Conservation (phyloP, 805 yeast genomes). For the Saccharomycopsis fermentans region DNA sequence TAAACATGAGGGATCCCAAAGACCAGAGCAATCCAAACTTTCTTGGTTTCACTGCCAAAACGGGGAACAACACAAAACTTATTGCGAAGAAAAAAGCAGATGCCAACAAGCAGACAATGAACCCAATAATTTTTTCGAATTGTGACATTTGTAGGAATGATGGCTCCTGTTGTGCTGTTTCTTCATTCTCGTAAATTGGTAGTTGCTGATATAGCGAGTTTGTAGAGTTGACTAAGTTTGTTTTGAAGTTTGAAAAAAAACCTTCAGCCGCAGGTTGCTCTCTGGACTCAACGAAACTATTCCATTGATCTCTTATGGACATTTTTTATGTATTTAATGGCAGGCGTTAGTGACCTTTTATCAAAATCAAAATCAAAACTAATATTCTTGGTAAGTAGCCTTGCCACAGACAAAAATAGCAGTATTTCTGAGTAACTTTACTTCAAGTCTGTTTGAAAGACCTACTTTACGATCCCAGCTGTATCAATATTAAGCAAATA, state of each 20-base stretch:
- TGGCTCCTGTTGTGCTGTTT: constrained; percentile 53
- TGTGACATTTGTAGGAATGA: constrained; percentile 63
- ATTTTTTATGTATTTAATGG: not conserved
- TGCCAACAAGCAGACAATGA: constrained; percentile 66
- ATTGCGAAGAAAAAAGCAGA: constrained; percentile 70
- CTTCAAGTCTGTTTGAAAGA: too few relatives aligned
- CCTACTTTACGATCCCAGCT: too few relatives aligned
- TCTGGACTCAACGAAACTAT: constrained; percentile 8
- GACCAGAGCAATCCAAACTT: constrained; percentile 91
- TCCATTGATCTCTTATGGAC: constrained; percentile 17
- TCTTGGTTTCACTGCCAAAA: constrained; percentile 78
- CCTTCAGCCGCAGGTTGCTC: constrained; percentile 2
- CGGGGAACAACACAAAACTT: constrained; percentile 79
- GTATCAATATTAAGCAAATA: too few relatives aligned
- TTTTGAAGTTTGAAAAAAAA: constrained; percentile 14
- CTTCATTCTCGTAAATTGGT: constrained; percentile 44
- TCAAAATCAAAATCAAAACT: too few relatives aligned
- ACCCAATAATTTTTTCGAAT: constrained; percentile 72
- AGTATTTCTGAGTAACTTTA: too few relatives aligned
- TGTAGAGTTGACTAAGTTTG: constrained; percentile 23
- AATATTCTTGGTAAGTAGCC: not conserved
- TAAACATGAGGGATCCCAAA: constrained; percentile 78
- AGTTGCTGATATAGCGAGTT: constrained; percentile 54
- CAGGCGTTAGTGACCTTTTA: too few relatives aligned
- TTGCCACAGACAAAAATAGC: too few relatives aligned